Conservation (phyloP, 164 flowering plant species). For the Nelumbo lutea region DNA sequence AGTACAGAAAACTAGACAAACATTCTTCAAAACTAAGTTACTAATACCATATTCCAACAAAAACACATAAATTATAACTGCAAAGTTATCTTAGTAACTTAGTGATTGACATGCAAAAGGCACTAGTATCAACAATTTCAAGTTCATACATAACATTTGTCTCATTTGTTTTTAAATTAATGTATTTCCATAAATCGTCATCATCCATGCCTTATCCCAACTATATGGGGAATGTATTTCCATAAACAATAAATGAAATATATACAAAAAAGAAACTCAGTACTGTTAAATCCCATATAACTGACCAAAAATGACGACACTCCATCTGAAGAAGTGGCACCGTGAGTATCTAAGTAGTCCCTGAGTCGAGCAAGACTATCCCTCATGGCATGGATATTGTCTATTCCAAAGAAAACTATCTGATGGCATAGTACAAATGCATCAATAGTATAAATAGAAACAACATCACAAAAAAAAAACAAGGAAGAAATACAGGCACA, state of each 20-base stretch:
- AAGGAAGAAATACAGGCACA: constrained; percentile 3
- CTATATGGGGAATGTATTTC: too few species aligned
- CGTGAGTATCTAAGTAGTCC: constrained; percentile 93
- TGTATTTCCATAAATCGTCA: too few species aligned
- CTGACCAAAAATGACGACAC: constrained; percentile 89
- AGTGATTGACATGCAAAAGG: too few species aligned
- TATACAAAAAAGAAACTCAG: not conserved
- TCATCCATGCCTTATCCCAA: too few species aligned
- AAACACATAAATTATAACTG: too few species aligned
- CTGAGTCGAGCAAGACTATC: constrained; percentile 93
- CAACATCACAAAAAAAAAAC: not conserved
- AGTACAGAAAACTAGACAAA: not conserved
- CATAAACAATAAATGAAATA: not conserved
- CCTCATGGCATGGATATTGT: constrained; percentile 99
- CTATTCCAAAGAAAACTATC: constrained; percentile 98
- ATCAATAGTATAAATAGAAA: constrained; percentile 8
- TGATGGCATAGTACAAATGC: constrained; percentile 17
- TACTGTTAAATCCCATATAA: not conserved
- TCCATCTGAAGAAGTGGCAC: constrained; percentile 93
- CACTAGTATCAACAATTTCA: too few species aligned
- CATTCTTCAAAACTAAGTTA: not conserved
- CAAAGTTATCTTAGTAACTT: too few species aligned
- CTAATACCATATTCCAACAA: not conserved
- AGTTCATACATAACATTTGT: too few species aligned
- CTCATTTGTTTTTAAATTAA: too few species aligned